Base-by-base conservation (phyloP, 78 protist species). In the Creolimax fragrantissima region DNA sequence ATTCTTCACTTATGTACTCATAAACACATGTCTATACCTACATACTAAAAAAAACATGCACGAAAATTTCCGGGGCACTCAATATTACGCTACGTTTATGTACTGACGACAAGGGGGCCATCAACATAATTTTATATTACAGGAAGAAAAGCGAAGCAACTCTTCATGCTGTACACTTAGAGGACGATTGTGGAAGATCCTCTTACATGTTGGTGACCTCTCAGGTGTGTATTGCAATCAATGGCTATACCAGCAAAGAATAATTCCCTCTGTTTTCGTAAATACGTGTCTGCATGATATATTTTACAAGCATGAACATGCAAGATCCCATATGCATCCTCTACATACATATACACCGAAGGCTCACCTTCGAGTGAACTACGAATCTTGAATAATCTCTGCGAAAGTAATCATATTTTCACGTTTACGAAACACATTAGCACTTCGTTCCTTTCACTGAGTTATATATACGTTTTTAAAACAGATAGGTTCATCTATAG, bases 131-230 rank as follows among this genome's bases (percentile, higher is more conserved):
- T 32, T 24, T 58, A 58, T 32, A 58, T 24, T 24, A 58, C 11
- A 58, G 24, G 74, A 24, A 32, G 74, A 58, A 24, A 58, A 24
- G 74, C 39, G 1, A 24, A 1, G 74, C 74, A 32, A 58, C 74
- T 58, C 74, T 17, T 58, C 11, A 58, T 58, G 1, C 74, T 58
- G 74, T 58, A 58, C 74, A 32, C 74, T 58, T 24, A 45, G 93
- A 3, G 93, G 84, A 85, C 89, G 89, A 35, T 41, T 92, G n/a
- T 92, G 93, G 93, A 92, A 85, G 3, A 35, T 92, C 17, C 85
- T 92, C 6, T 58, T 92, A 24, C 36, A 81, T 32, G 93, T 92
- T 32, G 35, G 5, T 17, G 24, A 4, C 3, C 43, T 92, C 44
- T 32, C 32, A 3, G 91, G 85, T 3, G 90, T 43, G n/a, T 42